A percentile compares a stretch with the other conserved stretches of the same genome.
Conservation (phyloP, 176 grass and related monocot species). For the Carex cristatella region DNA sequence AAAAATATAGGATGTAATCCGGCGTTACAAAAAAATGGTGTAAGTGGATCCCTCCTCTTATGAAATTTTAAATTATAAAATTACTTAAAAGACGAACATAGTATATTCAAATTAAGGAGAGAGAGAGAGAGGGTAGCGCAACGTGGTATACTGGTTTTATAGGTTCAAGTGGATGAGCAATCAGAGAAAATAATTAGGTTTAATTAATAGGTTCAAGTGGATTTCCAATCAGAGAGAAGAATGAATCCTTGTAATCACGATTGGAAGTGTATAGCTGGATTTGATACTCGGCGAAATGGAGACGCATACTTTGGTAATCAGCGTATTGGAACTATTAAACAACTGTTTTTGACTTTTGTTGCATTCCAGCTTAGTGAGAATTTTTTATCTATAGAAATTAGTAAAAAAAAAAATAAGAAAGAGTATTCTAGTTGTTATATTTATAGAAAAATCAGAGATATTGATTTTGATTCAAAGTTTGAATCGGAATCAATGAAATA, state of each 20-base stretch:
- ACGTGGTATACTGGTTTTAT: not conserved
- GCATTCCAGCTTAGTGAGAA: not conserved
- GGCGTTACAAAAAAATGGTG: no score
- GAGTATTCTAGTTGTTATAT: no score
- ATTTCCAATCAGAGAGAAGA: not conserved
- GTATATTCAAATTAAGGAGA: not conserved
- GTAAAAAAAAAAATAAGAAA: no score
- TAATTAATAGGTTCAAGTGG: not conserved
- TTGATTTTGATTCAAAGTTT: no score
- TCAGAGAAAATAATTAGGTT: not conserved
- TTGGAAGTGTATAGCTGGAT: not conserved
- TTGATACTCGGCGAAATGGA: slow-evolving; percentile 14
- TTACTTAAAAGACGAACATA: not conserved
- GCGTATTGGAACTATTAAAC: not conserved
- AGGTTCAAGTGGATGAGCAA: not conserved
- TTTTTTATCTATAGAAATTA: no score
- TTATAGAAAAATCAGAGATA: no score
- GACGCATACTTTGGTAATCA: not conserved
- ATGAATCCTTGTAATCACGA: not conserved
- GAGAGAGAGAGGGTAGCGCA: not conserved
- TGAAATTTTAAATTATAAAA: not conserved
- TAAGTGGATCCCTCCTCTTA: no score
- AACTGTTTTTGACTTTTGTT: not conserved
- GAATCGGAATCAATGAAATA: no score
- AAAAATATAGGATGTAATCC: no score